Evolutionary conservation across 805 yeast species (phyloP), one percentile per base, ranked within the genome.

Genomic region (Barnettozyma pratensis): DNA sequence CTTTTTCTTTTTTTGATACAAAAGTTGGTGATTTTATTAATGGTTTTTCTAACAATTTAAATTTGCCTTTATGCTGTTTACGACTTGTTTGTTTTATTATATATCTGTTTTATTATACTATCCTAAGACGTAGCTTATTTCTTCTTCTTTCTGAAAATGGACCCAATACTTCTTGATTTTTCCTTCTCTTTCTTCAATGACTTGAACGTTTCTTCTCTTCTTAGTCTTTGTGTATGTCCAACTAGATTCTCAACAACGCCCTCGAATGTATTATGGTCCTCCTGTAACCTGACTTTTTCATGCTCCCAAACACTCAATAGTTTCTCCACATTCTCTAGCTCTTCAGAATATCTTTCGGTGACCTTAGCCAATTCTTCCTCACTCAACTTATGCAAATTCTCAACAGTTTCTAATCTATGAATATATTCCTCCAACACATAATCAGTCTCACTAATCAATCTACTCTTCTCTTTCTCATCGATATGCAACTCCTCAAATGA

Each of bases 171-270:
- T 41, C 49, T 55, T 42, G 57, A 54, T 37, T 47, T 54, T 9
- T 57, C 52, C 32, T 55, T 53, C 42, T 65, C 66, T 51, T 65
- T 67, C 54, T 68, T 68, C 44, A 69, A 57, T 44, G 59, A 58
- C 41, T 61, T 55, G 39, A 70, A 66, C 12, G 70, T 64, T 54
- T 72, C 75, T 48, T 68, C 71, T 47, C 92, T 72, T 56, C 86
- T 77, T 44, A 85, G 58, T 57, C 87, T 79, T 64, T 94, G 97
- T 6, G 96, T 86, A 62, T 91, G 90, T 7, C 96, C 97, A 12
- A 91, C 87, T 56, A 91, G 69, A 58, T 88, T 90, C 61, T 89
- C 96, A 39, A 94, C 90, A 55, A 94, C 96, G 3, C 84, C 76
- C 57, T 92, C 96, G 61, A 84, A 90, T 12, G 91, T 79, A 34